Evolutionary conservation across 1,139 yeast species (phyloP).

Genomic region (Saccharomyces hybrid): DNA sequence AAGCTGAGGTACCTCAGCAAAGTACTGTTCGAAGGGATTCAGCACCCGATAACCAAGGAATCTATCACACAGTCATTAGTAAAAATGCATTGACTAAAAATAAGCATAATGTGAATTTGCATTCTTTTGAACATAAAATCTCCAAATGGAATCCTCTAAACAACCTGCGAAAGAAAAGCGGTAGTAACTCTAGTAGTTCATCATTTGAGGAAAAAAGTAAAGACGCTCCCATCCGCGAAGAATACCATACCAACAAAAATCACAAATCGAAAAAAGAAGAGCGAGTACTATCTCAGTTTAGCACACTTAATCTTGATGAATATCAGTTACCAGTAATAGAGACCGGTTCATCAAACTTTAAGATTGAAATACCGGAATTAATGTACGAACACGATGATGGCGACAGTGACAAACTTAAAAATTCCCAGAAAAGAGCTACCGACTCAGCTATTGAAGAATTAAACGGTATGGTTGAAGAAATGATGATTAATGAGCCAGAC

Average conservation of each 20-base stretch:
- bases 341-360: slow-evolving; percentile 21
- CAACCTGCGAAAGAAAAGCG: slow-evolving; percentile 23
- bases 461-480: slow-evolving; percentile 32
- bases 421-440: slow-evolving; percentile 3
- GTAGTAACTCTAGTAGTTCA: slow-evolving; percentile 8
- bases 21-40: slow-evolving; percentile 4
- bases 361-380: slow-evolving; percentile 19
- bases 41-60: slow-evolving; percentile 3
- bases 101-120: slow-evolving; percentile 16
- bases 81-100: slow-evolving; percentile 15
- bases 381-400: slow-evolving; percentile 11
- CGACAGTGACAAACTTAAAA: slow-evolving; percentile 1
- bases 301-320: slow-evolving; percentile 12
- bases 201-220: not conserved
- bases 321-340: slow-evolving; percentile 26
- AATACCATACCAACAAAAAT: not conserved
- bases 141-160: slow-evolving; percentile 27
- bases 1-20: slow-evolving; percentile 13
- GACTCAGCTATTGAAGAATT: slow-evolving; percentile 24
- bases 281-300: slow-evolving; percentile 12
- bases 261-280: slow-evolving; percentile 3
- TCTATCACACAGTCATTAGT: slow-evolving; percentile 25
- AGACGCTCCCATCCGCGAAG: not conserved
- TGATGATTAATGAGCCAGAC: slow-evolving; percentile 25
- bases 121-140: slow-evolving; percentile 21